These are phyloP conservation scores for Sordaria brevicollis DNA, from an alignment of 495 filamentous ascomycete genomes.

Conservation along the genomic window DNA sequence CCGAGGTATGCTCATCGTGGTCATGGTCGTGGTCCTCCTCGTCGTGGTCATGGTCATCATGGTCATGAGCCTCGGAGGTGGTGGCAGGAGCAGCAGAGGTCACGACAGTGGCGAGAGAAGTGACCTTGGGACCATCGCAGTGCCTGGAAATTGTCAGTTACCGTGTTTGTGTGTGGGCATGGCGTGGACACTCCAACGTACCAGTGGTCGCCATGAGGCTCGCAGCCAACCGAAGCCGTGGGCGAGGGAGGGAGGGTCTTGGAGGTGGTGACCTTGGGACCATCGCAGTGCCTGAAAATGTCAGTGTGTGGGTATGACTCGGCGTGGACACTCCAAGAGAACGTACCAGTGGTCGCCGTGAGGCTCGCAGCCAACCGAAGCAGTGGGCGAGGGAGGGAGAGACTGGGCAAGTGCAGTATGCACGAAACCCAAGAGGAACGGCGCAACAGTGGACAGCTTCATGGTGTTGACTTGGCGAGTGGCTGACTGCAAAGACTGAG, in stretches of 20 bases:
- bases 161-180: background rate
- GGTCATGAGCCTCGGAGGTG: conserved; percentile 3
- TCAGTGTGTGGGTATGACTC: background rate
- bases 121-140: conserved; percentile 22
- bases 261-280: conserved; percentile 10
- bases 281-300: conserved; percentile 25
- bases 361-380: conserved; percentile 24
- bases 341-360: conserved; percentile 29
- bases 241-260: conserved; percentile 21
- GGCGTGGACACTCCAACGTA: conserved; percentile 1
- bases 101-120: background rate
- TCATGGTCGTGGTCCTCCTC: conserved; percentile 8
- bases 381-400: conserved; percentile 25
- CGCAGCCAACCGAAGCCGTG: conserved; percentile 27
- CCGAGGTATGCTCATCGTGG: conserved; percentile 5
- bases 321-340: background rate
- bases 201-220: conserved; percentile 30
- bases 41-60: conserved; percentile 5
- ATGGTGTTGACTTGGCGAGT: conserved; percentile 6
- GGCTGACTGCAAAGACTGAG: background rate
- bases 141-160: conserved; percentile 12
- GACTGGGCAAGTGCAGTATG: conserved; percentile 12
- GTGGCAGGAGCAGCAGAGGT: background rate
- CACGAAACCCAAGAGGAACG: conserved; percentile 11
- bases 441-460: conserved; percentile 9